Base-by-base conservation (phyloP, 2,329 filamentous ascomycete genomes). In the Kalaharituber pfeilii region DNA sequence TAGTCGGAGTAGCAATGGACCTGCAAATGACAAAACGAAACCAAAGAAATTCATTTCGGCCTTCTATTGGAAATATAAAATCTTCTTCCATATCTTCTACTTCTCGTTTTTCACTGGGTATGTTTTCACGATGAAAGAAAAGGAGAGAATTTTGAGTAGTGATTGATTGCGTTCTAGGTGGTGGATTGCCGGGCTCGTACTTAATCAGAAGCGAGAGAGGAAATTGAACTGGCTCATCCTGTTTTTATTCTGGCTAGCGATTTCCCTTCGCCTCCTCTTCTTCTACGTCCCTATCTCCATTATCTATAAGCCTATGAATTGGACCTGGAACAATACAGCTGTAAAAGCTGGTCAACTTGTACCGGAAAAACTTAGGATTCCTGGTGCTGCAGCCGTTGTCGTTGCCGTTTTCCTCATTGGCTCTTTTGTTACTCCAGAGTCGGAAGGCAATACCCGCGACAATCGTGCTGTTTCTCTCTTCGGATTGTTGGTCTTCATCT, bases 401-500 rank as follows among this genome's bases (percentile, higher is more conserved):
- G 66, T 91, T 24, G 75, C 72, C 7, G 78, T 86, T 54, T 82
- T 94, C 63, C 67, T 93, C n/a, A 67, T 91, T 49, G 88, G 86
- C 9, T 75, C 83, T 0, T 86, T 94, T 62, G 82, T 73, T 1
- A 84, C 83, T 0, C 73, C 76, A 28, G 84, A 89, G 66, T 75
- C 74, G 9, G 72, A 70, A 18, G 80, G 87, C 65, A 94, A 94
- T 70, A 91, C 79, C 2, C 80, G 85, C 30, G 79, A 72, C 56
- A 87, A 88, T 69, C 82, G 88, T 33, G 84, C 82, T 36, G 73
- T 94, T 59, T 88, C 84, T 63, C 72, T 94, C 11, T 82, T 91
- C 57, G 87, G 88, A 24, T 72, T 94, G 18, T 62, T 75, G 3
- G 76, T 94, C 54, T 81, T 89, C 67, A 71, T 94, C 60, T 70